Base-by-base conservation (phyloP, 148 eudicot species). In the Oxyria digyna region DNA sequence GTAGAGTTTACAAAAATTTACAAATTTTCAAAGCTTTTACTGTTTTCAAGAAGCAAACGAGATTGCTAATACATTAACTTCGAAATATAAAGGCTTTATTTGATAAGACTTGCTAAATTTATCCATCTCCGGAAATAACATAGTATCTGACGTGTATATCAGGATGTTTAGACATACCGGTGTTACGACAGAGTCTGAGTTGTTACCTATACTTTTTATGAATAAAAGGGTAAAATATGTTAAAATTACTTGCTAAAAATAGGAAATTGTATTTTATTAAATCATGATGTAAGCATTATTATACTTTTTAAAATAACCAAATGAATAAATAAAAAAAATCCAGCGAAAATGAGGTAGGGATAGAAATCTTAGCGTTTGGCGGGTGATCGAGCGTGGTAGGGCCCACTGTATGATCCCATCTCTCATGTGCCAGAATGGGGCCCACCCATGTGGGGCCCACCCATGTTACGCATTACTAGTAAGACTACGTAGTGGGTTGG, bases 391-490 rank as follows among this genome's bases (percentile, higher is more conserved):
- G 35, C 35, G 64, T 26, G 65, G 64, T 57, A 37, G 65, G 65
- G 1, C 65, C 65, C 37, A 15, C n/a, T 0, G 18, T 31, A 49
- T 49, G 62, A 55, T 55, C 32, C 62, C 62, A 12, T 55, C 62
- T 59, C 65, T 66, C 68, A 66, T 66, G 68, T 66, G 68, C 43
- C 45, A 37, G 45, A 0, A 29, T 35, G 46, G 43, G 42, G n/a
- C 43, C 68, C 46, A 35, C 43, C 40, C 42, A 35, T 66, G 68
- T 35, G n/a, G 43, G 42, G n/a, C 43, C 68, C 46, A 35, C 43
- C 40, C 42, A 35, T 66, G 68, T 35, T 66, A 66, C 73, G 42
- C 68, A 67, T 62, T 40, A 37, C 42, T 40, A 57, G 76, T 62
- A 70, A n/a, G 70, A 68, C 17, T 21, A 21, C 11, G n/a, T 50